Conservation (phyloP, 495 filamentous ascomycete genomes). For the Pseudomonodictys pantanalensis region DNA sequence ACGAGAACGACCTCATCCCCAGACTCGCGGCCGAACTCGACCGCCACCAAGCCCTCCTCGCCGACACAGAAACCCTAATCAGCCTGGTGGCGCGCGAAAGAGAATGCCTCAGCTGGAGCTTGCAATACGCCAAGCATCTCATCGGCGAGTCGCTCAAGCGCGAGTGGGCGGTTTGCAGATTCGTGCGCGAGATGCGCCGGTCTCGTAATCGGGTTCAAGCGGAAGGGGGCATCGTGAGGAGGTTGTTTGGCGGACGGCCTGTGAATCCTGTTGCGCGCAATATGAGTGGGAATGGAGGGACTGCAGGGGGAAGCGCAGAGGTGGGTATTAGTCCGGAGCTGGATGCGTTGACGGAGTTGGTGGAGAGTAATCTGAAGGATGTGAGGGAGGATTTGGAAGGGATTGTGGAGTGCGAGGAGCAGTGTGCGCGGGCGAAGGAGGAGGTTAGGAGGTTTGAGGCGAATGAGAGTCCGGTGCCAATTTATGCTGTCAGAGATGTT, state of each 20-base stretch:
- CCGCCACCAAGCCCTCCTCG: neutral
- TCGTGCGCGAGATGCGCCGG: neutral
- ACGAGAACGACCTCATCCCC: neutral
- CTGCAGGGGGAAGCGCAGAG: neutral
- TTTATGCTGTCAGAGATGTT: too few relatives aligned
- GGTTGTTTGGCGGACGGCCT: neutral
- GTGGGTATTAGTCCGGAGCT: constrained; percentile 7
- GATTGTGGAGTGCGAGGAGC: constrained; percentile 4
- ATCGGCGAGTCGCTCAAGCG: too few relatives aligned
- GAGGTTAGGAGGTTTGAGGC: too few relatives aligned
- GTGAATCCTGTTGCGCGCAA: neutral
- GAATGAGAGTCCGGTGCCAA: too few relatives aligned
- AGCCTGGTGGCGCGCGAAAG: neutral
- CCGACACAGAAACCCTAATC: neutral
- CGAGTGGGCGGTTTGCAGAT: neutral
- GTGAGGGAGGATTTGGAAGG: constrained; percentile 15
- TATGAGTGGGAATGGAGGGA: neutral
- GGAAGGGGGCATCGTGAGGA: neutral
- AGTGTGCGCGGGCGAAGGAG: neutral
- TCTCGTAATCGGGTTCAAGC: neutral
- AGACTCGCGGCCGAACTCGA: neutral
- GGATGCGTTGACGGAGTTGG: constrained; percentile 18
- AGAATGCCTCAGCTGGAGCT: too few relatives aligned
- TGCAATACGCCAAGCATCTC: too few relatives aligned
- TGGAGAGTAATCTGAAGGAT: constrained; percentile 13